Evolutionary conservation across 1,284 basidiomycete species (phyloP).

Genomic region (Ganoderma sp.): DNA sequence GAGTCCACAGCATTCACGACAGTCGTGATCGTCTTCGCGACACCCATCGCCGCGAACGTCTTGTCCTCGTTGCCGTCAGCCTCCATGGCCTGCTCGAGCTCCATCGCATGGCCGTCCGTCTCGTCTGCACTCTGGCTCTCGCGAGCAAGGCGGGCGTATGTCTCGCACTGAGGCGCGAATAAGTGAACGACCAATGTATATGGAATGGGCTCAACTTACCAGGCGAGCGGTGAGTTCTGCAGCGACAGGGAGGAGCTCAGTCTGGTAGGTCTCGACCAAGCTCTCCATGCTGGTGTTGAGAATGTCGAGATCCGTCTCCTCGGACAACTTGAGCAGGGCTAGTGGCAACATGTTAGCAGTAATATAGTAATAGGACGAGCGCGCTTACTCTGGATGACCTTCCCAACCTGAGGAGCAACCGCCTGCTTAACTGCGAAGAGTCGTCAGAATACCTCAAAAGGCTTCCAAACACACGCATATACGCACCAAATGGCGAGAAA

Average conservation of each 20-base stretch:
- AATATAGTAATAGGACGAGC: not conserved
- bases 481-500: conserved; percentile 65
- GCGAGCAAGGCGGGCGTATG: conserved; percentile 78
- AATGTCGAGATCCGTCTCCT: conserved; percentile 90
- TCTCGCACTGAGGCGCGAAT: conserved; percentile 63
- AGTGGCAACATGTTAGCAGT: conserved; percentile 1
- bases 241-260: conserved; percentile 86
- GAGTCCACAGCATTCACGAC: conserved; percentile 77
- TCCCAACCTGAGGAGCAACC: conserved; percentile 81
- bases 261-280: conserved; percentile 86
- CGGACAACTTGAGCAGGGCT: conserved; percentile 84
- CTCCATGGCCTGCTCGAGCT: conserved; percentile 58
- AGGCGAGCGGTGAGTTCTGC: conserved; percentile 81
- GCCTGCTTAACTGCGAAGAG: conserved; percentile 62
- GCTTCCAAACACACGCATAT: conserved; percentile 2
- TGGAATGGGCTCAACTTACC: conserved; percentile 51
- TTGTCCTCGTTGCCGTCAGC: conserved; percentile 76
- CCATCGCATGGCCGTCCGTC: conserved; percentile 48
- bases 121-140: conserved; percentile 68
- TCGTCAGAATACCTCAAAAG: not conserved
- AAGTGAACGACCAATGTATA: not conserved
- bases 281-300: conserved; percentile 83
- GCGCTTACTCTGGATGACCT: conserved; percentile 82
- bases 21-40: conserved; percentile 80
- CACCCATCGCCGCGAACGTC: conserved; percentile 84